Conservation (phyloP, 768 basidiomycete species). For the Goffeauzyma gilvescens region DNA sequence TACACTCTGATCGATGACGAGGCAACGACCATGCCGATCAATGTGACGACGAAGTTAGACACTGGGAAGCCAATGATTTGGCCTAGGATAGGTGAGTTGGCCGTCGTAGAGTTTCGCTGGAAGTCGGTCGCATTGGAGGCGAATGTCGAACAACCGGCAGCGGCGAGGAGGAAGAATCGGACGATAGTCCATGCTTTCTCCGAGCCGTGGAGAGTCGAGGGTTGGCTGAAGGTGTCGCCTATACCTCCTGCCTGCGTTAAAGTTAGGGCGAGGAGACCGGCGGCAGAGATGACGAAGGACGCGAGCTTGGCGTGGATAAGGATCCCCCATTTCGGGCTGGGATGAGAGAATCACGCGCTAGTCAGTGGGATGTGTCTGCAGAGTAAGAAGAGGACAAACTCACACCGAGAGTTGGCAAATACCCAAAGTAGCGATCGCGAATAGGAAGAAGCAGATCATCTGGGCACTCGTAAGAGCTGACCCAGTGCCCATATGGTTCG, state of each 20-base stretch:
- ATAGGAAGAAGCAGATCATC: conserved; percentile 16
- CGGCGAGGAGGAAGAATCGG: conserved; percentile 15
- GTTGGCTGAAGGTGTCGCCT: conserved; percentile 10
- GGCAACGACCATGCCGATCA: conserved; percentile 19
- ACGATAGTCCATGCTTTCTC: conserved; percentile 17
- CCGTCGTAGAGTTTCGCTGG: not conserved
- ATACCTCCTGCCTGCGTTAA: conserved; percentile 11
- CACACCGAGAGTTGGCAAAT: not conserved
- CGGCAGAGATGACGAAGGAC: conserved; percentile 12
- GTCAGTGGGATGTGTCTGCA: too few species aligned
- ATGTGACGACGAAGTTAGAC: conserved; percentile 19
- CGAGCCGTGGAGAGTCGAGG: conserved; percentile 9
- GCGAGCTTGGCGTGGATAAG: conserved; percentile 16
- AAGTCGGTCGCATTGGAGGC: conserved; percentile 15
- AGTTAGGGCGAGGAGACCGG: conserved; percentile 16
- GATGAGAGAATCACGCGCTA: conserved; percentile 8
- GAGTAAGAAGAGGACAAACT: not conserved
- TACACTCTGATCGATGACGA: conserved; percentile 15
- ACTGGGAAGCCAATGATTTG: conserved; percentile 24
- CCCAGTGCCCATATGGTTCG: conserved; percentile 13
- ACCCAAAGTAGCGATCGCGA: conserved; percentile 9
- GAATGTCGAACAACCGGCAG: conserved; percentile 21
- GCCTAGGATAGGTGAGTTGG: conserved; percentile 14
- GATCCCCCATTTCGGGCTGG: conserved; percentile 15
- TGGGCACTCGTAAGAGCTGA: conserved; percentile 11